Evolutionary conservation across 2,329 filamentous ascomycete genomes (phyloP).

Genomic region (Botrytis deweyae): DNA sequence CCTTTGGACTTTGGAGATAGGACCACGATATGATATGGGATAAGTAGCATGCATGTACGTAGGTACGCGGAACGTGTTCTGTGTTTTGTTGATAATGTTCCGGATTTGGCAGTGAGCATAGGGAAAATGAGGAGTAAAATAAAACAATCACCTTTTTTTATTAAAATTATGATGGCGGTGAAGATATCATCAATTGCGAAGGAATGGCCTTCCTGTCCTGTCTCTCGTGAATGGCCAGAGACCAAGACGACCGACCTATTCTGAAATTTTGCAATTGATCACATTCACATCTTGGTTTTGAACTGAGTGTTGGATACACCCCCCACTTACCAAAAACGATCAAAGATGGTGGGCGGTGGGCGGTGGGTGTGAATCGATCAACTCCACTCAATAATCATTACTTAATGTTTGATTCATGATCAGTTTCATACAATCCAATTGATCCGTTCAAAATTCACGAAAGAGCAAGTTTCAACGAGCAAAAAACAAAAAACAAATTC

Average conservation of each 20-base stretch:
- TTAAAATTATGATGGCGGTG: conserved; percentile 7
- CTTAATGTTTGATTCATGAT: neutral
- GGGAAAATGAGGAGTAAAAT: neutral
- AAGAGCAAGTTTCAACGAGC: neutral
- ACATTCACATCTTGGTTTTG: neutral
- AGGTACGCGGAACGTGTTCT: conserved; percentile 13
- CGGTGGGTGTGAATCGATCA: neutral
- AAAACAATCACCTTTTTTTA: neutral
- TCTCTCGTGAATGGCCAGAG: neutral
- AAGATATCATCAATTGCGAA: neutral
- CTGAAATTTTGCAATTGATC: neutral
- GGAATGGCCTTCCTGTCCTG: neutral
- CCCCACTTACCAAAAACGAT: neutral
- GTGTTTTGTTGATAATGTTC: conserved; percentile 14
- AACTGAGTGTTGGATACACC: neutral
- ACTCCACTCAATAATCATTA: neutral
- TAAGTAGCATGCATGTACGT: conserved; percentile 8
- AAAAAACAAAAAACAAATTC: neutral
- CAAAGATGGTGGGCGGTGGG: neutral
- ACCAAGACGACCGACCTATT: neutral
- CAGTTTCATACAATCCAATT: neutral
- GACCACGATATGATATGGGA: neutral
- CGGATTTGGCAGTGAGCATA: neutral
- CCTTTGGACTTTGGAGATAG: neutral
- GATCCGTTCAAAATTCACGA: neutral